Evolutionary conservation across 768 basidiomycete genomes (phyloP).

Genomic region (Amanita muscaria): DNA sequence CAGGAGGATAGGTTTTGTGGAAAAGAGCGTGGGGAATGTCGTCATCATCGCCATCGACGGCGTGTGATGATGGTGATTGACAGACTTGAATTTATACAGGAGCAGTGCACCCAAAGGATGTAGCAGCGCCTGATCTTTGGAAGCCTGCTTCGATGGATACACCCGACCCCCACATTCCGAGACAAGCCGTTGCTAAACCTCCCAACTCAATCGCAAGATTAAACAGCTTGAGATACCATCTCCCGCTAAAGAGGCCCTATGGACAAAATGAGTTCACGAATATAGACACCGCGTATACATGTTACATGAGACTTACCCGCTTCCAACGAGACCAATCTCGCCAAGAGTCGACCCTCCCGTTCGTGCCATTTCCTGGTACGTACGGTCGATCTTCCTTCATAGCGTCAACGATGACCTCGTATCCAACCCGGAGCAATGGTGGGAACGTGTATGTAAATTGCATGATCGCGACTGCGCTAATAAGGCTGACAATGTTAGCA

Average conservation of each 20-base stretch:
- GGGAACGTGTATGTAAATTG: slow-evolving; percentile 52
- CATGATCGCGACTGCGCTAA: slow-evolving; percentile 55
- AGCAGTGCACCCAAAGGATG: slow-evolving; percentile 47
- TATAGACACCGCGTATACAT: not conserved
- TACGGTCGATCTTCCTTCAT: slow-evolving; percentile 25
- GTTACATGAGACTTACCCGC: slow-evolving; percentile 18
- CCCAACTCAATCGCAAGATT: slow-evolving; percentile 40
- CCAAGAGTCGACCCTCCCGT: slow-evolving; percentile 30
- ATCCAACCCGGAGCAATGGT: slow-evolving; percentile 29
- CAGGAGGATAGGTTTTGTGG: slow-evolving; percentile 40
- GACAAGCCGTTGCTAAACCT: slow-evolving; percentile 37
- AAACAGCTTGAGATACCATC: slow-evolving; percentile 40
- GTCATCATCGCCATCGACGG: not conserved
- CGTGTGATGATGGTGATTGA: not conserved
- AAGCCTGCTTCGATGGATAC: slow-evolving; percentile 36
- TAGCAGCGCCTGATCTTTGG: slow-evolving; percentile 26
- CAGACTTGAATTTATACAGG: slow-evolving; percentile 35
- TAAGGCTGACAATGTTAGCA: slow-evolving; percentile 41
- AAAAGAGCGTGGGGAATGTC: slow-evolving; percentile 33
- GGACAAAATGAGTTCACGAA: not conserved
- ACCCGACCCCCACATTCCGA: slow-evolving; percentile 45
- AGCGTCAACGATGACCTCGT: slow-evolving; percentile 34
- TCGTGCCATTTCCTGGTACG: slow-evolving; percentile 20
- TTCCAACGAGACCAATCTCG: slow-evolving; percentile 33
- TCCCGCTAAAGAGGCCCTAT: slow-evolving; percentile 34